Conservation (phyloP, 495 filamentous ascomycete species). For the Elasticomyces elasticus region DNA sequence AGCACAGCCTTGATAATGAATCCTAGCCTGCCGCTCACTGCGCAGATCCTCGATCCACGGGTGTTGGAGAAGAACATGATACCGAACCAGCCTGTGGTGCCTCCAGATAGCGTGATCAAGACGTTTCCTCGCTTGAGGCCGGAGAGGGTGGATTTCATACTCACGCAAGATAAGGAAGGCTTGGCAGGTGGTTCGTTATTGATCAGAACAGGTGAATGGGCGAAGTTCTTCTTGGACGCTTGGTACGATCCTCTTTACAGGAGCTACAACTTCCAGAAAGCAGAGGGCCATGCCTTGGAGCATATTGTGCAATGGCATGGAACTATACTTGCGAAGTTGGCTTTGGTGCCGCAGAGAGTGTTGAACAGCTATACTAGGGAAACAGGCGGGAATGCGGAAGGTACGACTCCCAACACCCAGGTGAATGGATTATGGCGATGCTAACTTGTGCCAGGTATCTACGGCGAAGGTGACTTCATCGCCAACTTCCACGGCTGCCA, state of each 20-base stretch:
- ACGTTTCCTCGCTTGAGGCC: constrained; percentile 74
- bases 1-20: constrained; percentile 85
- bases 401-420: background rate
- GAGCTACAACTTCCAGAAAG: constrained; percentile 90
- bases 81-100: constrained; percentile 76
- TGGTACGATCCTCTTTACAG: constrained; percentile 96
- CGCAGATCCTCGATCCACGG: constrained; percentile 56
- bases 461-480: constrained; percentile 79
- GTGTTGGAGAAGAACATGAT: constrained; percentile 72
- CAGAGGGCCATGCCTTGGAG: constrained; percentile 80
- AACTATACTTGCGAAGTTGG: constrained; percentile 84
- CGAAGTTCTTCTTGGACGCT: constrained; percentile 81
- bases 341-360: constrained; percentile 68
- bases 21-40: constrained; percentile 55
- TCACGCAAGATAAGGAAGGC: constrained; percentile 80
- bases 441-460: constrained; percentile 43
- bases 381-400: constrained; percentile 29
- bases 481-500: constrained; percentile 66
- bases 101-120: constrained; percentile 91
- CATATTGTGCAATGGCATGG: constrained; percentile 70
- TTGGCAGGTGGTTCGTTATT: constrained; percentile 66
- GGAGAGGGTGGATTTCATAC: constrained; percentile 67
- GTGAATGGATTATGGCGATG: background rate
- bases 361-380: constrained; percentile 67
- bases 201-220: constrained; percentile 78